These are phyloP conservation scores for Globisporangium abappressorium DNA, from an alignment of 352 stramenopile species.

Conservation along the genomic window DNA sequence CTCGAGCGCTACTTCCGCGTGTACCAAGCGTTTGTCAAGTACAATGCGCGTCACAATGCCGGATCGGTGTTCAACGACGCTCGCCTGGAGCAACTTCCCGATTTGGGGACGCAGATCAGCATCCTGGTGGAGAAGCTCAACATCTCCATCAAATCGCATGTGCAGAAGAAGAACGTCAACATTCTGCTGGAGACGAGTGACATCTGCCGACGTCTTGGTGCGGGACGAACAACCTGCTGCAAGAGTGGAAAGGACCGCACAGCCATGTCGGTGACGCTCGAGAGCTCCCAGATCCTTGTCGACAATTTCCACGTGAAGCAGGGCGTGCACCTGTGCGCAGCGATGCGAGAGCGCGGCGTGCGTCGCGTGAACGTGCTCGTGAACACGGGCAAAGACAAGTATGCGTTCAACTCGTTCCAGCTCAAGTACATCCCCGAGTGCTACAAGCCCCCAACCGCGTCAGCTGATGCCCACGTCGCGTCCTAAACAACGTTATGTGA, in stretches of 20 bases:
- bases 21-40: slow-evolving; percentile 66
- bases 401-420: slow-evolving; percentile 97
- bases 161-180: slow-evolving; percentile 86
- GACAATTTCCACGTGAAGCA: slow-evolving; percentile 88
- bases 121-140: slow-evolving; percentile 59
- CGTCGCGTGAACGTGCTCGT: slow-evolving; percentile 81
- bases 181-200: slow-evolving; percentile 85
- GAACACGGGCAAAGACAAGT: slow-evolving; percentile 91
- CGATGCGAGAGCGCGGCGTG: slow-evolving; percentile 84
- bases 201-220: slow-evolving; percentile 88
- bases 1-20: slow-evolving; percentile 73
- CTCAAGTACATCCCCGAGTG: slow-evolving; percentile 95
- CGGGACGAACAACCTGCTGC: slow-evolving; percentile 93
- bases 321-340: slow-evolving; percentile 79
- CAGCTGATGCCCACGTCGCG: slow-evolving; percentile 68
- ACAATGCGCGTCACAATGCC: slow-evolving; percentile 18
- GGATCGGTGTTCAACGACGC: slow-evolving; percentile 18
- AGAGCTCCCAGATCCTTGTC: slow-evolving; percentile 90
- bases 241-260: slow-evolving; percentile 98
- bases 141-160: slow-evolving; percentile 49
- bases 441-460: slow-evolving; percentile 87
- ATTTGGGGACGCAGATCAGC: slow-evolving; percentile 60
- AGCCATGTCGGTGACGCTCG: slow-evolving; percentile 96
- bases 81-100: slow-evolving; percentile 33
- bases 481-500: slow-evolving; percentile 37